Base-by-base conservation (phyloP, 208 protist genomes). In the Leishmania tarentolae region DNA sequence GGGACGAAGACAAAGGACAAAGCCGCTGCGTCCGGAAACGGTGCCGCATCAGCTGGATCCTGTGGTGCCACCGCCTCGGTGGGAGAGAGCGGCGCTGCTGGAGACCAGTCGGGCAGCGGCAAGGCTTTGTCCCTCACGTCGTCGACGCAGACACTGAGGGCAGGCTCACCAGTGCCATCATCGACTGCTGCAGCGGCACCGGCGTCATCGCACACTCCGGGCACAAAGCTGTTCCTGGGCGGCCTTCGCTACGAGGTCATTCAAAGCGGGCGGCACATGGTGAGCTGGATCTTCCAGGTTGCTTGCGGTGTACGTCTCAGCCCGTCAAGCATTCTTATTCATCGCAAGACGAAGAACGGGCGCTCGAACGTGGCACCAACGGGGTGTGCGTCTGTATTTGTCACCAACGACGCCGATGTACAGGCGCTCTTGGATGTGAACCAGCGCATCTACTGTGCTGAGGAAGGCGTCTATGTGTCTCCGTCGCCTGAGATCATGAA, bases 241-340 rank as follows among this genome's bases (percentile, higher is more conserved):
- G 92, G 92, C 35, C 81, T 97, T 76, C 93, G 93, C 50, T 97
- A 94, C 81, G 93, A 97, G 86, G 89, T 97, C n/a, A 88, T 97
- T 40, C 93, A 95, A 76, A 83, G 76, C 66, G 92, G 92, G 65
- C 87, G 92, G 46, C 88, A 90, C 56, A 85, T 86, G 40, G 87
- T 97, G 52, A 83, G 85, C 82, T 97, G 93, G 92, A 86, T 97
- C 42, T 92, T 97, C 57, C 83, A 93, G 52, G 76, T 82, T 2
- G 86, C 85, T 15, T 95, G 89, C 65, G 89, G 91, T 4, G 90
- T 97, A 56, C 87, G 80, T 21, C 77, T 97, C 31, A 88, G 81
- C 47, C 81, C 82, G 15, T 83, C 61, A 11, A 86, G 80, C 59
- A 94, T 97, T 82, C 84, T 97, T 75, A 91, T 97, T 69, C 93